Evolutionary conservation across 371 early-diverging fungal genomes (phyloP).

Genomic region (Dinochytrium kinnereticum): DNA sequence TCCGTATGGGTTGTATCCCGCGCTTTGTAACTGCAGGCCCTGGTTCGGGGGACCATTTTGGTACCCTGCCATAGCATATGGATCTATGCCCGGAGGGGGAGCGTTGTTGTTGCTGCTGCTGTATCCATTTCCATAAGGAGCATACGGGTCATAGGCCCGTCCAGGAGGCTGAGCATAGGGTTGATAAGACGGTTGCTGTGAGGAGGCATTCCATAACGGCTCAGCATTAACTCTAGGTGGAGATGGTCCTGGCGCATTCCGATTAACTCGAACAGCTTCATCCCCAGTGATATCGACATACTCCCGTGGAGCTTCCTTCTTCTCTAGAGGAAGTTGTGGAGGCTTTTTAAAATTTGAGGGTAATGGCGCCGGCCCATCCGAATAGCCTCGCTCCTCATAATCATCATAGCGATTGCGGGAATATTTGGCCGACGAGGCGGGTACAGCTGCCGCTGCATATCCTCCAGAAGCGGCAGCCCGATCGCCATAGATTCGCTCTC

Average conservation of each 20-base stretch:
- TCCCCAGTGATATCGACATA: neutral
- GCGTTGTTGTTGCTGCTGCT: slow-evolving; percentile 2
- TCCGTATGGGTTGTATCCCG: neutral
- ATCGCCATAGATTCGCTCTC: slow-evolving; percentile 3
- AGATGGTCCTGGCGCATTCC: neutral
- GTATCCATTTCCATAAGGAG: slow-evolving; percentile 6
- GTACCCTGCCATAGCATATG: slow-evolving; percentile 17
- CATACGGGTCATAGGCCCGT: neutral
- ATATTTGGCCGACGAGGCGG: neutral
- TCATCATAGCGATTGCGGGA: slow-evolving; percentile 1
- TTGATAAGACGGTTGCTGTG: neutral
- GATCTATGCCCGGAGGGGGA: neutral
- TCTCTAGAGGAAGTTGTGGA: slow-evolving; percentile 1
- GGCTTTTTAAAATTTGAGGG: slow-evolving; percentile 1
- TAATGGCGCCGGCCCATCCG: slow-evolving; percentile 6
- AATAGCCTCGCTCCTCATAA: neutral
- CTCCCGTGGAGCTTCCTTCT: neutral
- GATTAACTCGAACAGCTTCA: neutral
- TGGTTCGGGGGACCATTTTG: neutral
- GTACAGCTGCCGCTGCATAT: neutral
- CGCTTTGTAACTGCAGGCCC: too few species aligned
- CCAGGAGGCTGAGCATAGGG: neutral
- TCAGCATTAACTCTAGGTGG: neutral
- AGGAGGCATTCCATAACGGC: neutral
- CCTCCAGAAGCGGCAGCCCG: neutral